phyloP scores from a whole-genome alignment of 2,329 filamentous ascomycete genomes.

The Pyrenophora teres region DNA sequence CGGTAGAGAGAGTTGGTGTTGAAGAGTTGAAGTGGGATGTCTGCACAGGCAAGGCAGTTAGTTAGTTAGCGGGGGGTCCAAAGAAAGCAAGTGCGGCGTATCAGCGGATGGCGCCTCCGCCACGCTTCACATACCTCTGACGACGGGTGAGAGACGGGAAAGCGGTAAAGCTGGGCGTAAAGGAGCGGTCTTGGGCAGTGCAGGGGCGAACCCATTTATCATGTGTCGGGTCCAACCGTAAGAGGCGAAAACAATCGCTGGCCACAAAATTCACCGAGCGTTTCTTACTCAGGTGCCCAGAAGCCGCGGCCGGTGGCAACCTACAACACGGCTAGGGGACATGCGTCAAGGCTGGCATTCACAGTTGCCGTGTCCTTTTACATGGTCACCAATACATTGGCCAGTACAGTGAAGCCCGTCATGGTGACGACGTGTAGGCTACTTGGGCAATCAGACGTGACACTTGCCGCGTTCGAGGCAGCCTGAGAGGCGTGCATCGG shows the following conservation, averaged over 20 bases:
- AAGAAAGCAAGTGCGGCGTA: constrained; percentile 43
- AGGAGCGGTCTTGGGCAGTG: constrained; percentile 13
- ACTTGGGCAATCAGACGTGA: constrained; percentile 26
- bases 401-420: constrained; percentile 15
- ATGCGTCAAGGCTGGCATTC: constrained; percentile 28
- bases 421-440: constrained; percentile 10
- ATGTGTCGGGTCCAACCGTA: constrained; percentile 25
- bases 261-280: constrained; percentile 39
- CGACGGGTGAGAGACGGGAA: constrained; percentile 8
- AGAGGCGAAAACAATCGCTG: constrained; percentile 21
- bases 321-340: constrained; percentile 35
- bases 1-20: constrained; percentile 35
- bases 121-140: constrained; percentile 28
- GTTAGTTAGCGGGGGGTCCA: constrained; percentile 38
- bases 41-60: constrained; percentile 37
- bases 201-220: constrained; percentile 30
- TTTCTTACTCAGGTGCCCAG: constrained; percentile 18
- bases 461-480: constrained; percentile 23
- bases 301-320: constrained; percentile 36
- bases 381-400: constrained; percentile 23
- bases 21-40: constrained; percentile 45
- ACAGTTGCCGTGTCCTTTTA: constrained; percentile 11
- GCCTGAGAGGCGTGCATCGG: constrained; percentile 8
- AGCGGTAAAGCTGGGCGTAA: constrained; percentile 8
- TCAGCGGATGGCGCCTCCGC: constrained; percentile 39